Conservation (phyloP, 257 asterid species). For the Salvia splendens region DNA sequence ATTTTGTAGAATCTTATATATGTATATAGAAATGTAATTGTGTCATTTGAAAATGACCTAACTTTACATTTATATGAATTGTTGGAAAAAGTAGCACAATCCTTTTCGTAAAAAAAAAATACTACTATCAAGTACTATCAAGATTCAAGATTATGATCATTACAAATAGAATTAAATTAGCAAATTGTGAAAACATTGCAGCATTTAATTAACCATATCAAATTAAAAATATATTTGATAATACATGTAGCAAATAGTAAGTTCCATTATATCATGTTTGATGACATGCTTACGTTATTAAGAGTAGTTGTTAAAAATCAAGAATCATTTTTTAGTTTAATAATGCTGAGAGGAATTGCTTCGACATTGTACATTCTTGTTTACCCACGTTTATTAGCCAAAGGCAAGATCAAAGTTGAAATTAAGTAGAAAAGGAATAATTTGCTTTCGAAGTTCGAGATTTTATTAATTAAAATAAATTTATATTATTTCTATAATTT, state of each 20-base stretch:
- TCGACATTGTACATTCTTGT: no score
- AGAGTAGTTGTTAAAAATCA: constrained; percentile 17
- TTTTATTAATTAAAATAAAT: no score
- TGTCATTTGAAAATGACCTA: neutral
- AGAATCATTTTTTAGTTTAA: neutral
- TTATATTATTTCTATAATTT: no score
- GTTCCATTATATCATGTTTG: constrained; percentile 37
- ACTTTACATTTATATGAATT: neutral
- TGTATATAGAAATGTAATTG: neutral
- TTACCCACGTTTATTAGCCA: neutral
- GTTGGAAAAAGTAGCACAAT: neutral
- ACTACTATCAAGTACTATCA: neutral
- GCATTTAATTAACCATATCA: neutral
- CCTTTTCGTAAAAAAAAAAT: neutral
- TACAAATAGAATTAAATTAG: neutral
- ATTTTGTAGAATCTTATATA: neutral
- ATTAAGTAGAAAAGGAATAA: neutral
- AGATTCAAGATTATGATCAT: neutral
- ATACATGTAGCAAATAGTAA: constrained; percentile 36
- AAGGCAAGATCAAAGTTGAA: neutral
- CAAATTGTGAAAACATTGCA: neutral
- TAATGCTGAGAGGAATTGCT: neutral
- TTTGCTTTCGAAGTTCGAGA: neutral
- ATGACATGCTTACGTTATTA: constrained; percentile 35
- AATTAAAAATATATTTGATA: constrained; percentile 9